Evolutionary conservation across 257 asterid species (phyloP), one percentile per base, ranked within the genome.

Genomic region (Agastache rugosa): DNA sequence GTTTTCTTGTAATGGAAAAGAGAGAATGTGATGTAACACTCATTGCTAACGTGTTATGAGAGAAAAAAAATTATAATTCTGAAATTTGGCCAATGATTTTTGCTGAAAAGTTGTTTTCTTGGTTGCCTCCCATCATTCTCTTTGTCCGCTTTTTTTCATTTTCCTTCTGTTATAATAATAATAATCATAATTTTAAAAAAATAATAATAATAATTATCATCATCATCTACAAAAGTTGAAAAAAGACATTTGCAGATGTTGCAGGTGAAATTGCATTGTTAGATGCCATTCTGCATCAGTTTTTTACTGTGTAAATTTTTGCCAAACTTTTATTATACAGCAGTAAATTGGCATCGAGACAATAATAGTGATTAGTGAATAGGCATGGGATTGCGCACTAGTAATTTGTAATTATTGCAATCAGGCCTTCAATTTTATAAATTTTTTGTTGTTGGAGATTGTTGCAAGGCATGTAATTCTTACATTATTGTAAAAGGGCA

Each of bases 51-150:
- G 79, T 83, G 91, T 85, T 63, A 69, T 76, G 47, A 82, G 45
- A 25, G 25, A 23, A 27, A 64, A 54, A 39, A 50, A 44, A 51
- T 23, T 69, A 74, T 58, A 76, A 68, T 59, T 75, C 39, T 55
- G 71, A 54, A 44, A 50, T 53, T 68, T 76, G 84, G 83, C 87
- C 78, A 74, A 88, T 86, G 86, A 87, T 88, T 88, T 82, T 86
- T 82, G 77, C 86, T 92, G 87, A 81, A 83, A 85, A 86, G 89
- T 75, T 56, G 71, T 82, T 81, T 76, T 75, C 83, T 87, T 81
- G 85, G 82, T 68, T 77, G 50, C 76, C 85, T 72, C 78, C 81
- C 76, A 55, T 61, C 79, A 69, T 69, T 41, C 80, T 69, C 44
- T 63, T 51, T 76, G 73, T 76, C 72, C 55, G 42, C 71, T 71